Base-by-base conservation (phyloP, 2,329 filamentous ascomycete species). In the Aurifilum marmelostoma region DNA sequence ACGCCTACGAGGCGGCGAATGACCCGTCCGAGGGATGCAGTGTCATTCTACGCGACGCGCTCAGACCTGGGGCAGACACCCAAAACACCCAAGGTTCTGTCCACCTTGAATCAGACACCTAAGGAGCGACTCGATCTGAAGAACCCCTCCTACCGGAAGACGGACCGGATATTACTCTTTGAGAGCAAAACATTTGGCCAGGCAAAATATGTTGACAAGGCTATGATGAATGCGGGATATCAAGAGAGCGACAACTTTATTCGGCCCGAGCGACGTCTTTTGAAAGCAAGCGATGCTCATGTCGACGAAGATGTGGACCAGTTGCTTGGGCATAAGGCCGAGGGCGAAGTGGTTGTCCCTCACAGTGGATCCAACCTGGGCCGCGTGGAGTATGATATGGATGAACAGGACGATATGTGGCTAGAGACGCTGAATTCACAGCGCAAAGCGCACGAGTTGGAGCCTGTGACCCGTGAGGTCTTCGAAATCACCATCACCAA, bases 401-500 rank as follows among this genome's bases (percentile, higher is more conserved):
- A 99, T 76, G 96, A 99, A 80, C 96, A 99, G 77, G 96, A 99
- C 78, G 94, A 97, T 73, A 93, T 94, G 82, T 99, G 96, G 96
- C 83, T 99, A 34, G 92, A 96, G 74, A 88, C 89, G 52, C 89
- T 95, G 77, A 99, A 99, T 75, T 81, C 83, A 16, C 89, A 92
- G 75, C 89, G 96, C 69, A 92, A 90, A 77, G 85, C 87, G 32
- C 88, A 91, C 73, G 89, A 91, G 60, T 88, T 93, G 29, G 93
- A 97, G 73, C 85, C 89, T 2, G 96, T 99, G 75, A 97, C 94
- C 63, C 92, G 94, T 27, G 94, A 97, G 72, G 89, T 97, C 64
- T 97, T 99, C 76, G 96, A 99, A 78, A 97, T 98, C 71, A 97
- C 94, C 21, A 97, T 99, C 81, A 99, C 96, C 12, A 97, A 97